A percentile compares a stretch with the other conserved stretches of the same genome.
Evolutionary conservation across 1,284 basidiomycete genomes (phyloP).

Genomic region (Bjerkandera adusta): DNA sequence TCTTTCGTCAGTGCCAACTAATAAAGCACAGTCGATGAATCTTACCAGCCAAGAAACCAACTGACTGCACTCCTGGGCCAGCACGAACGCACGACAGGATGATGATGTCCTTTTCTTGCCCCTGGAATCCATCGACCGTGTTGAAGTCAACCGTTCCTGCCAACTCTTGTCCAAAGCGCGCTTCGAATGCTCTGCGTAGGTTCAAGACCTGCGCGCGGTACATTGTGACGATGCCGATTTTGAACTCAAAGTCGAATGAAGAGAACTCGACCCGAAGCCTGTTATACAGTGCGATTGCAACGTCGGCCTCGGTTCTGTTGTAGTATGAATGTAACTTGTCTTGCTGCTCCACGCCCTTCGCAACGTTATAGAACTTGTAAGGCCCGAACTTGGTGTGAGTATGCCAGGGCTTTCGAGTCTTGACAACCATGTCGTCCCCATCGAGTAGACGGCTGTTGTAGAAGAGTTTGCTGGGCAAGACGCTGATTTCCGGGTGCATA

Average conservation of each 20-base stretch:
- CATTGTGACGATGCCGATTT: conserved; percentile 92
- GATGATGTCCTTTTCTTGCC: conserved; percentile 96
- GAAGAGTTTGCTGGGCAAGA: conserved; percentile 87
- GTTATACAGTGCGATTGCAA: conserved; percentile 80
- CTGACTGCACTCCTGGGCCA: conserved; percentile 73
- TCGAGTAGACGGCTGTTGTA: conserved; percentile 83
- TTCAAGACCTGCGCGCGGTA: conserved; percentile 91
- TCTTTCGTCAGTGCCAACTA: conserved; percentile 1
- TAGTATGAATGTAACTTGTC: conserved; percentile 63
- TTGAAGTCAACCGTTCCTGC: conserved; percentile 86
- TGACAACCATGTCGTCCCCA: conserved; percentile 85
- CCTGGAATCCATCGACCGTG: conserved; percentile 98
- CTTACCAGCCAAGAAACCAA: conserved; percentile 88
- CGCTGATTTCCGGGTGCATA: conserved; percentile 97
- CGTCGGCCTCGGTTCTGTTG: conserved; percentile 77
- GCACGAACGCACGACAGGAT: conserved; percentile 94
- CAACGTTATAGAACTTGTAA: conserved; percentile 89
- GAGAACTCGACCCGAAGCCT: conserved; percentile 71
- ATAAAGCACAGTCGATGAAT: conserved; percentile 13
- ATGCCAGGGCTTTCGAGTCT: conserved; percentile 91
- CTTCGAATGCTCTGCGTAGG: conserved; percentile 70
- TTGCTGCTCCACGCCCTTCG: conserved; percentile 53
- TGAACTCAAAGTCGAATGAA: conserved; percentile 65
- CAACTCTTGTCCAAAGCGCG: conserved; percentile 75
- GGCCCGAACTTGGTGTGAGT: conserved; percentile 74